Conservation (phyloP, 805 yeast species). For the Saccharomycopsis olivae region DNA sequence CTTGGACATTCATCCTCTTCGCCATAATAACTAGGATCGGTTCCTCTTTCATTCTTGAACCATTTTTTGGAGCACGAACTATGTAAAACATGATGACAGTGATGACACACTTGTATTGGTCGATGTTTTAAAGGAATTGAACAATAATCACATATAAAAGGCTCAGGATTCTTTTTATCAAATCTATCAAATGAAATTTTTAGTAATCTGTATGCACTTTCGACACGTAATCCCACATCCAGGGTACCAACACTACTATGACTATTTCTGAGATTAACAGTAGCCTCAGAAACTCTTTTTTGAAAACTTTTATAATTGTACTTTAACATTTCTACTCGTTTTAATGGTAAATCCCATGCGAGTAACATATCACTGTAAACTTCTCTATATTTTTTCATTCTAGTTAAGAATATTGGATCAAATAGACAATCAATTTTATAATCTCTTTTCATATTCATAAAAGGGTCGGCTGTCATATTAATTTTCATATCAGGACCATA, state of each 20-base stretch:
- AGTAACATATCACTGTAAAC: conserved; percentile 72
- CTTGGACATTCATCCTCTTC: conserved; percentile 50
- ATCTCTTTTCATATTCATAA: conserved; percentile 8
- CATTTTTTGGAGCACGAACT: conserved; percentile 69
- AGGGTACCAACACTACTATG: conserved; percentile 17
- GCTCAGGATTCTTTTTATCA: not conserved
- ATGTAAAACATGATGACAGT: conserved; percentile 74
- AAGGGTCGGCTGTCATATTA: conserved; percentile 21
- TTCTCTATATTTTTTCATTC: conserved; percentile 29
- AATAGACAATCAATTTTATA: not conserved
- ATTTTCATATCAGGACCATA: conserved; percentile 19
- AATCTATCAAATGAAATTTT: not conserved
- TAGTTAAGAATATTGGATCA: conserved; percentile 3
- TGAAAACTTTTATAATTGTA: conserved; percentile 50
- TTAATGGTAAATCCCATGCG: conserved; percentile 77
- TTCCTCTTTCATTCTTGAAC: conserved; percentile 42
- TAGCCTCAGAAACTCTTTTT: too few species aligned
- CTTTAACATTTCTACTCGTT: conserved; percentile 68
- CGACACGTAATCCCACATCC: conserved; percentile 22
- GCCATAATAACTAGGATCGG: conserved; percentile 1
- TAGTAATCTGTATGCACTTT: not conserved
- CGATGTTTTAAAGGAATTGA: conserved; percentile 47
- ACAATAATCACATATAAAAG: conserved; percentile 55
- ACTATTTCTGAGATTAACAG: too few species aligned
- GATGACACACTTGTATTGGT: conserved; percentile 49